Conservation (phyloP, 805 yeast genomes). For the Zygotorulaspora danielsina region DNA sequence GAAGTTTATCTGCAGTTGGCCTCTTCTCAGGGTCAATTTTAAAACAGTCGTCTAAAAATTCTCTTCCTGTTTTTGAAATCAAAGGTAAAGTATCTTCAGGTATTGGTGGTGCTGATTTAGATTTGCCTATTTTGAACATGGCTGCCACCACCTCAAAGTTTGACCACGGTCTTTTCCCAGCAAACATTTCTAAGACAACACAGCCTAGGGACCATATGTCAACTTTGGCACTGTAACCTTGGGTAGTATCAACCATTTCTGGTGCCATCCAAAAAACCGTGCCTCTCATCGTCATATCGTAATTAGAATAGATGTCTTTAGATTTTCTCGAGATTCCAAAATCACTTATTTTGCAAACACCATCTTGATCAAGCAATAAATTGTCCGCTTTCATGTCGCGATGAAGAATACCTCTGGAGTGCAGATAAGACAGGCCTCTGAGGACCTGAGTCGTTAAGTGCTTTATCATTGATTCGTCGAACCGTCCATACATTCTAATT, state of each 20-base stretch:
- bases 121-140: conserved; percentile 80
- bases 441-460: conserved; percentile 76
- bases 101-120: conserved; percentile 90
- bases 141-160: conserved; percentile 94
- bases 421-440: conserved; percentile 82
- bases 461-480: conserved; percentile 71
- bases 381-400: conserved; percentile 96
- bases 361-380: conserved; percentile 80
- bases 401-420: conserved; percentile 80
- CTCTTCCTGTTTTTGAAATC: conserved; percentile 61
- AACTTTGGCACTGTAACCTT: conserved; percentile 95
- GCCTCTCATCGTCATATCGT: conserved; percentile 98
- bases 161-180: conserved; percentile 97
- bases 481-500: conserved; percentile 74
- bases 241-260: conserved; percentile 88
- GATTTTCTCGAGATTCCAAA: conserved; percentile 91
- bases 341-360: conserved; percentile 91
- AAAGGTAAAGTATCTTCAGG: conserved; percentile 76
- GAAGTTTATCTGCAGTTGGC: conserved; percentile 75
- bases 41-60: conserved; percentile 74
- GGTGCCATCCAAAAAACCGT: conserved; percentile 99
- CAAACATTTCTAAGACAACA: conserved; percentile 95
- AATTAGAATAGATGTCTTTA: conserved; percentile 81
- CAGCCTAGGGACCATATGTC: conserved; percentile 99
- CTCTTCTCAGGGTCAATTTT: conserved; percentile 71